A percentile compares a stretch with the other conserved stretches of the same genome.
phyloP scores from a whole-genome alignment of 1,284 basidiomycete species.

The Fomitopsis schrenkii region DNA sequence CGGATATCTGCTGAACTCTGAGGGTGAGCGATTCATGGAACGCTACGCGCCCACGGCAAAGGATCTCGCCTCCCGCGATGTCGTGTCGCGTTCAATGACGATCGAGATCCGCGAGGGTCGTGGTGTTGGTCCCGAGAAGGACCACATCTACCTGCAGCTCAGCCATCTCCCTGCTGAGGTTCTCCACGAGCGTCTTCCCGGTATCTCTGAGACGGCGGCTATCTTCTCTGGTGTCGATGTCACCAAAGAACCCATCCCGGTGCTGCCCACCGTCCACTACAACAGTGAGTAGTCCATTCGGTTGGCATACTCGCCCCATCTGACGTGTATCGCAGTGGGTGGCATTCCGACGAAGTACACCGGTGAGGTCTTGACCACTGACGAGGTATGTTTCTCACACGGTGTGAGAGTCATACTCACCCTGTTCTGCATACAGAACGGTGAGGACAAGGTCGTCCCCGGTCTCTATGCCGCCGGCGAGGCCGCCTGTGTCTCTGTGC shows the following conservation, averaged over 20 bases:
- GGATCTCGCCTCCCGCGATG: conserved; percentile 98
- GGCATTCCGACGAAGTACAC: conserved; percentile 99
- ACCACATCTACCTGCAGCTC: conserved; percentile 96
- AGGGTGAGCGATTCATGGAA: conserved; percentile 99
- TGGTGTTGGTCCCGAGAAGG: conserved; percentile 98
- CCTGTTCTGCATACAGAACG: conserved; percentile 39
- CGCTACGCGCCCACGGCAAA: conserved; percentile 99
- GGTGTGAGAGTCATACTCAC: neutral
- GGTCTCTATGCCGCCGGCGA: conserved; percentile 99
- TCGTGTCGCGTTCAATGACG: conserved; percentile 99
- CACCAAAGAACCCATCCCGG: conserved; percentile 98
- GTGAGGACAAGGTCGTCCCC: conserved; percentile 93
- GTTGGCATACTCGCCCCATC: neutral
- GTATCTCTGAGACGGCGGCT: conserved; percentile 99
- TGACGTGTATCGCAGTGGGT: conserved; percentile 70
- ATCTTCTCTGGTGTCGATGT: conserved; percentile 99
- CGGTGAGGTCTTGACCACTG: conserved; percentile 90
- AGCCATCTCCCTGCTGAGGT: conserved; percentile 96
- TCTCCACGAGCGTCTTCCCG: conserved; percentile 95
- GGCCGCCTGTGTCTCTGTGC: conserved; percentile 98
- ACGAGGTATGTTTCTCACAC: conserved; percentile 41
- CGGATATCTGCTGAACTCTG: conserved; percentile 97
- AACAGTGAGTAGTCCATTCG: conserved; percentile 64
- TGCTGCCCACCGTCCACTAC: conserved; percentile 94
- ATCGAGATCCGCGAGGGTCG: conserved; percentile 98